Conservation (phyloP, 1,284 basidiomycete species). For the Cutaneotrichosporon mucoides region DNA sequence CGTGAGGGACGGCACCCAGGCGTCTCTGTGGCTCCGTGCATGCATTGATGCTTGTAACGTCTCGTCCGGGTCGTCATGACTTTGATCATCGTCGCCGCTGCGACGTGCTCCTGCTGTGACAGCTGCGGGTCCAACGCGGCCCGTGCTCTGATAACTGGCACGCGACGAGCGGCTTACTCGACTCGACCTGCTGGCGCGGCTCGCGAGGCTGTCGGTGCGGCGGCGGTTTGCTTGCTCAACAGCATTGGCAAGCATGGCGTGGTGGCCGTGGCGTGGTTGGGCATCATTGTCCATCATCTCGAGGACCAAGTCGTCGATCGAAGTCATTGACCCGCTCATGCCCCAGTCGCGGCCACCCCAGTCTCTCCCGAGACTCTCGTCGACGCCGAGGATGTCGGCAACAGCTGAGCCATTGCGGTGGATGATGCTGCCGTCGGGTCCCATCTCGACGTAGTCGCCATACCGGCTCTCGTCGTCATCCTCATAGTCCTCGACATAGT, state of each 20-base stretch:
- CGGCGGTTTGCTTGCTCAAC: background rate
- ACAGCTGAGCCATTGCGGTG: slow-evolving; percentile 8
- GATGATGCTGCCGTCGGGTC: slow-evolving; percentile 63
- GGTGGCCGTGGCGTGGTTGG: background rate
- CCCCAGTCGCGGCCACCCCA: slow-evolving; percentile 26
- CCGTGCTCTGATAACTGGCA: slow-evolving; percentile 2
- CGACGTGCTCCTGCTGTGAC: slow-evolving; percentile 1
- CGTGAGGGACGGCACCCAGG: slow-evolving; percentile 50
- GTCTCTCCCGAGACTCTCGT: slow-evolving; percentile 23
- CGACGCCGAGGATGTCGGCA: slow-evolving; percentile 27
- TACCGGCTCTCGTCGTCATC: slow-evolving; percentile 55
- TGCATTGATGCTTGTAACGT: slow-evolving; percentile 10
- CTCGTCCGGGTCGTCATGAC: slow-evolving; percentile 12
- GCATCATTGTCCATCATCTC: slow-evolving; percentile 30
- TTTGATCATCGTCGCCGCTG: slow-evolving; percentile 1
- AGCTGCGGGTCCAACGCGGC: background rate
- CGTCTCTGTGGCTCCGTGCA: slow-evolving; percentile 23
- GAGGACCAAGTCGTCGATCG: slow-evolving; percentile 31
- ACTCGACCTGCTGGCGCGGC: background rate
- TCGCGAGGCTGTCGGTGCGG: slow-evolving; percentile 1
- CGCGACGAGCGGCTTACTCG: slow-evolving; percentile 2
- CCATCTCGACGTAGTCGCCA: slow-evolving; percentile 51
- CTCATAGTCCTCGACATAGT: slow-evolving; percentile 78
- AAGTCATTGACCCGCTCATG: slow-evolving; percentile 5
- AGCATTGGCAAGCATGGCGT: background rate